phyloP scores from a whole-genome alignment of 257 asterid genomes.

The Paraleonurus japonicus region DNA sequence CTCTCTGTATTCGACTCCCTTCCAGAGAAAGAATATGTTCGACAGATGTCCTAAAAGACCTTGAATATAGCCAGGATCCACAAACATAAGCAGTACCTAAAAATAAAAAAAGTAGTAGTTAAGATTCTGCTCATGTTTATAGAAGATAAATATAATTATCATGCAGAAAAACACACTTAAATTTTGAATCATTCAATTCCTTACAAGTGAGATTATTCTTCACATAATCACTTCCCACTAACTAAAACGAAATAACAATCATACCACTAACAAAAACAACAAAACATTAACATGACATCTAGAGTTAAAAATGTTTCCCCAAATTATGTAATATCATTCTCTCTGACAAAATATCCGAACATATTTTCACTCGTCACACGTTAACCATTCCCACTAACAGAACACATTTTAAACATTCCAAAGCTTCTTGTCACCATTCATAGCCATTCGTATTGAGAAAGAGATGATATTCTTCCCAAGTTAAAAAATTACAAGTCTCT shows the following conservation, averaged over 20 bases:
- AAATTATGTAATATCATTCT: neutral
- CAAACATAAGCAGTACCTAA: slow-evolving; percentile 46
- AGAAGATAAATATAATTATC: neutral
- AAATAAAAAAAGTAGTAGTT: neutral
- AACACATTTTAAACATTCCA: neutral
- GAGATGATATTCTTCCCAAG: neutral
- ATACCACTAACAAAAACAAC: neutral
- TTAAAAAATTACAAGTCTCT: neutral
- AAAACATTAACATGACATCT: neutral
- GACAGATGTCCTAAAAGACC: slow-evolving; percentile 37
- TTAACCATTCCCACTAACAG: neutral
- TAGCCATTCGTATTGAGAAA: neutral
- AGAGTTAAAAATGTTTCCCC: neutral
- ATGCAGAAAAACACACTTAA: neutral
- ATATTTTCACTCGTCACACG: neutral
- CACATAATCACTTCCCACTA: neutral
- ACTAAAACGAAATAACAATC: neutral
- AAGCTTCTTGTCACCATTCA: neutral
- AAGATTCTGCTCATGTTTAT: neutral
- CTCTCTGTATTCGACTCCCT: slow-evolving; percentile 75
- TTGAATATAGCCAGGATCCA: slow-evolving; percentile 38
- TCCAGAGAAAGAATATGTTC: slow-evolving; percentile 63
- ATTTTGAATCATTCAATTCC: neutral
- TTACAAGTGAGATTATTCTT: neutral
- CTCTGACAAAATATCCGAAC: neutral